Base-by-base conservation (phyloP, 805 yeast genomes). In the Ogataea siamensis region DNA sequence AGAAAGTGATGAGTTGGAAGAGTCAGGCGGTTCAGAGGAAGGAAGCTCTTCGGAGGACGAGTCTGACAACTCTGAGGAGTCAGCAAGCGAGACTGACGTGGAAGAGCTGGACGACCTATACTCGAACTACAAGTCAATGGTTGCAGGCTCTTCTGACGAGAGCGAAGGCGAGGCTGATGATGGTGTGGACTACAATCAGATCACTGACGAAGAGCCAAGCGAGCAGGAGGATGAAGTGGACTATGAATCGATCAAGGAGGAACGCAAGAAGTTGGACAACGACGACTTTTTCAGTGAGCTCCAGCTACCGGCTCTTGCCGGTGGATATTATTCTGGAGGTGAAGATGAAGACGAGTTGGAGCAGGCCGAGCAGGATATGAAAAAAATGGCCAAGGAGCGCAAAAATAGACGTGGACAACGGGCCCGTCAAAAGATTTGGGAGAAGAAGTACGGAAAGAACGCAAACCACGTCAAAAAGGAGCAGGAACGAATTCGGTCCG, bases 361-460 rank as follows among this genome's bases (percentile, higher is more conserved):
- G 7, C 71, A 69, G 11, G 55, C 56, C 3, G 66, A 66, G 38
- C 62, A 70, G 53, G 80, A 75, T 51, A 58, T 66, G 32, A 73
- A 78, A 40, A 70, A 67, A 32, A 64, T 71, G 3, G 78, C 80
- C 1, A 55, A 74, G 19, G 64, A 62, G 45, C 74, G 91, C 46
- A 87, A 88, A 53, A 93, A 93, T 61, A 74, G 99, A 65, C 78
- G 97, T 61, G 99, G 99, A 17, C 99, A 93, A 67, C 73, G 98
- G 43, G 99, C 97, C 1, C 80, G 99, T 66, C 93, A 91, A 60
- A 83, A 85, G 69, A 87, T 93, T 36, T 93, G 98, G 98, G 99
- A 88, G 57, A 68, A 75, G 64, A 91, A 93, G 60, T 93, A 71
- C 57, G 98, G 98, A 18, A 60, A 61, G 13, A 66, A 70, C 17